Evolutionary conservation across 1,284 basidiomycete species (phyloP).

Genomic region (Sparassis latifolia): DNA sequence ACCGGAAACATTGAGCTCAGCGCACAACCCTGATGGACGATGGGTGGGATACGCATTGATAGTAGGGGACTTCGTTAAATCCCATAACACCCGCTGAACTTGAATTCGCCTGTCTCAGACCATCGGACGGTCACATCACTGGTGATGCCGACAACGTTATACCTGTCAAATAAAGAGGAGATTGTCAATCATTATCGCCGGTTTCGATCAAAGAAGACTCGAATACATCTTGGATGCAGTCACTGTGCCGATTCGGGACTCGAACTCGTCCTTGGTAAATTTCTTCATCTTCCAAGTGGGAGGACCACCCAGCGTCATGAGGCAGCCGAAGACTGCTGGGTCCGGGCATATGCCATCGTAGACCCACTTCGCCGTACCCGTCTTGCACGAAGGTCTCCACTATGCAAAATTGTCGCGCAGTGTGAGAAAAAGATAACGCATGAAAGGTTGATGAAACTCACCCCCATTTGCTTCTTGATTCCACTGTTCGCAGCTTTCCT

Average conservation of each 20-base stretch:
- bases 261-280: constrained; percentile 38
- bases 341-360: constrained; percentile 53
- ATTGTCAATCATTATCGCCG: neutral
- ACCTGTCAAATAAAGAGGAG: constrained; percentile 24
- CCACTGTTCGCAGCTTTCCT: constrained; percentile 39
- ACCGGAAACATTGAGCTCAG: no score
- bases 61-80: neutral
- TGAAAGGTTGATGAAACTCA: constrained; percentile 17
- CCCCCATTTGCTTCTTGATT: constrained; percentile 49
- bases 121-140: constrained; percentile 45
- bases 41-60: no score
- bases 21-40: no score
- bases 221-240: constrained; percentile 21
- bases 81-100: constrained; percentile 42
- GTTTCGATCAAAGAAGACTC: neutral
- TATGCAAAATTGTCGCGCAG: constrained; percentile 14
- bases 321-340: constrained; percentile 42
- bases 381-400: constrained; percentile 52
- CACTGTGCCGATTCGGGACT: constrained; percentile 29
- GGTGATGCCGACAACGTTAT: constrained; percentile 33
- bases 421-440: neutral
- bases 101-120: constrained; percentile 46
- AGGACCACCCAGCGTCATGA: constrained; percentile 39
- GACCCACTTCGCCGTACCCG: constrained; percentile 39
- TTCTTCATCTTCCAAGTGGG: constrained; percentile 52